A percentile compares a stretch with the other conserved stretches of the same genome.
Conservation (phyloP, 306 rosid species). For the Lathyrus aphaca region DNA sequence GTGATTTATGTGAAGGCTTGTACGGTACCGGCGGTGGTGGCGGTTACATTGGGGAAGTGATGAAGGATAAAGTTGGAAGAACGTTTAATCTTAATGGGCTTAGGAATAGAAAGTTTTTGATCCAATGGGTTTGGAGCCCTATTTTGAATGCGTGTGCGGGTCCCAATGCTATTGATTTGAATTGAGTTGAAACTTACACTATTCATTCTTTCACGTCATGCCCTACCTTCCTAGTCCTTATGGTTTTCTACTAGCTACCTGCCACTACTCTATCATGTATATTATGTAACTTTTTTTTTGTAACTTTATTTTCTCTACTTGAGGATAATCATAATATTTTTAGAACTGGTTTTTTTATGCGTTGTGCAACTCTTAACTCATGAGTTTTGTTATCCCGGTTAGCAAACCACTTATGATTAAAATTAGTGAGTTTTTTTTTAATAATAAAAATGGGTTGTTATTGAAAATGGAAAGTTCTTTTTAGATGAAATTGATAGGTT, state of each 20-base stretch:
- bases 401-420: too few species aligned
- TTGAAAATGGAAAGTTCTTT: too few species aligned
- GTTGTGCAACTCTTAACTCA: too few species aligned
- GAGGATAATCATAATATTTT: constrained; percentile 28
- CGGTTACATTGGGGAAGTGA: constrained; percentile 85
- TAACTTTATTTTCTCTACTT: constrained; percentile 2
- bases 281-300: constrained; percentile 18
- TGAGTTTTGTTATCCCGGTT: too few species aligned
- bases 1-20: constrained; percentile 85
- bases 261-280: constrained; percentile 1
- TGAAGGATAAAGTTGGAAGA: constrained; percentile 63
- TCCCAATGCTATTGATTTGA: constrained; percentile 73
- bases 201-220: background rate
- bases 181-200: background rate
- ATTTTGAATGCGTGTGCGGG: constrained; percentile 84
- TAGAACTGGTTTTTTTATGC: background rate
- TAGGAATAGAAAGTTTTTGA: constrained; percentile 61
- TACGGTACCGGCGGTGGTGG: constrained; percentile 94
- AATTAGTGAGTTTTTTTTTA: too few species aligned
- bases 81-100: constrained; percentile 74
- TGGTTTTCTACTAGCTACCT: background rate
- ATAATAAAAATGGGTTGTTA: too few species aligned
- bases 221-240: background rate
- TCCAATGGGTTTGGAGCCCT: constrained; percentile 97
- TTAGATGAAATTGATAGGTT: too few species aligned